Evolutionary conservation across 1,284 basidiomycete genomes (phyloP).

Genomic region (Austroboletus novae-zelandiae): DNA sequence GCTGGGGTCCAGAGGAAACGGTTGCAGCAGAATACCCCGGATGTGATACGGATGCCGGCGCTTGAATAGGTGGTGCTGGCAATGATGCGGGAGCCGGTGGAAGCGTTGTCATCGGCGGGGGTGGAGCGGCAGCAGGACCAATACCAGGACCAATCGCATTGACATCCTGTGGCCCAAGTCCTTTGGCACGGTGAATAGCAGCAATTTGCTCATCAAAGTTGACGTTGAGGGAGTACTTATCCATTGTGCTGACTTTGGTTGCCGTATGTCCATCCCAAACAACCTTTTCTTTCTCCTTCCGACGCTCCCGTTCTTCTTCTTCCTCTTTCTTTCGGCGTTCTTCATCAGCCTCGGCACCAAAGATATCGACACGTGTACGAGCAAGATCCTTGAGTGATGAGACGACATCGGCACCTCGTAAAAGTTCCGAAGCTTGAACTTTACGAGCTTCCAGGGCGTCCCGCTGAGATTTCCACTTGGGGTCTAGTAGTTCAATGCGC

Average conservation of each 20-base stretch:
- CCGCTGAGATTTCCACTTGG: constrained; percentile 95
- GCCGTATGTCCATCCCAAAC: constrained; percentile 97
- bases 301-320: constrained; percentile 73
- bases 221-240: constrained; percentile 88
- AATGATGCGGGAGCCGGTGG: constrained; percentile 67
- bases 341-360: constrained; percentile 89
- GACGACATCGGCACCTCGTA: constrained; percentile 88
- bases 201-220: constrained; percentile 95
- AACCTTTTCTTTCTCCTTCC: constrained; percentile 86
- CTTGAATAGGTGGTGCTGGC: constrained; percentile 56
- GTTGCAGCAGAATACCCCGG: constrained; percentile 69
- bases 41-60: constrained; percentile 37
- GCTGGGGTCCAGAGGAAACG: constrained; percentile 77
- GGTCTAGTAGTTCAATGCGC: constrained; percentile 97
- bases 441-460: constrained; percentile 84
- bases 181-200: constrained; percentile 87
- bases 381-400: constrained; percentile 90
- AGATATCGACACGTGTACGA: constrained; percentile 90
- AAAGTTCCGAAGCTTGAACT: constrained; percentile 85
- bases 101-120: constrained; percentile 53
- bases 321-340: constrained; percentile 83
- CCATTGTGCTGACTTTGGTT: constrained; percentile 82
- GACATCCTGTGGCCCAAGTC: constrained; percentile 76
- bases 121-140: constrained; percentile 70
- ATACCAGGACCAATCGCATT: constrained; percentile 82